Evolutionary conservation across 2,329 filamentous ascomycete genomes (phyloP).

Genomic region (Chaetothyriales sp.): DNA sequence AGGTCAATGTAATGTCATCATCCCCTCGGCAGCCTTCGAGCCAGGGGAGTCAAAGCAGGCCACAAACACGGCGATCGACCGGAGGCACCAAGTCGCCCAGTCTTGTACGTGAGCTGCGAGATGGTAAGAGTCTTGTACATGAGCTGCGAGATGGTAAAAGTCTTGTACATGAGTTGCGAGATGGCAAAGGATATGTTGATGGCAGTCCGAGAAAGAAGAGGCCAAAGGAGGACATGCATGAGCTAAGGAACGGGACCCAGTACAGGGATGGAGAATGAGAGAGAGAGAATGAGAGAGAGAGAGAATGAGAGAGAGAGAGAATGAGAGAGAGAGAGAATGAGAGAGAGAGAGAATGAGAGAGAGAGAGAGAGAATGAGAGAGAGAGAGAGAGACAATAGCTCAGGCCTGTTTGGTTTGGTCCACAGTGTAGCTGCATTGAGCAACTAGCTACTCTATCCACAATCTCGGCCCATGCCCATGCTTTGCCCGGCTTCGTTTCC

Average conservation of each 20-base stretch:
- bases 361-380: neutral
- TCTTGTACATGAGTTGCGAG: conserved; percentile 18
- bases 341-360: conserved; percentile 7
- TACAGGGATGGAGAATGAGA: conserved; percentile 11
- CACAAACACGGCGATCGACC: neutral
- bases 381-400: neutral
- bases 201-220: conserved; percentile 1
- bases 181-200: conserved; percentile 18
- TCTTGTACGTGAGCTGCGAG: neutral
- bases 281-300: neutral
- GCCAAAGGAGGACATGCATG: conserved; percentile 8
- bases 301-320: too few species aligned
- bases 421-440: neutral
- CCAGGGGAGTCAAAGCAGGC: neutral
- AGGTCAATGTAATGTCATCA: neutral
- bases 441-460: neutral
- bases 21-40: neutral
- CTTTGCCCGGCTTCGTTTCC: neutral
- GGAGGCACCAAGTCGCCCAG: conserved; percentile 1
- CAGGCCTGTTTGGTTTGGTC: neutral
- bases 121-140: conserved; percentile 10
- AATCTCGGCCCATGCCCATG: neutral
- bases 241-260: conserved; percentile 13
- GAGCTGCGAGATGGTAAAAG: conserved; percentile 17
- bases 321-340: conserved; percentile 8